A percentile compares a stretch with the other conserved stretches of the same genome.
These are phyloP conservation scores for Paracoccidioides lutzii DNA, from an alignment of 2,329 filamentous ascomycete species.

Conservation along the genomic window DNA sequence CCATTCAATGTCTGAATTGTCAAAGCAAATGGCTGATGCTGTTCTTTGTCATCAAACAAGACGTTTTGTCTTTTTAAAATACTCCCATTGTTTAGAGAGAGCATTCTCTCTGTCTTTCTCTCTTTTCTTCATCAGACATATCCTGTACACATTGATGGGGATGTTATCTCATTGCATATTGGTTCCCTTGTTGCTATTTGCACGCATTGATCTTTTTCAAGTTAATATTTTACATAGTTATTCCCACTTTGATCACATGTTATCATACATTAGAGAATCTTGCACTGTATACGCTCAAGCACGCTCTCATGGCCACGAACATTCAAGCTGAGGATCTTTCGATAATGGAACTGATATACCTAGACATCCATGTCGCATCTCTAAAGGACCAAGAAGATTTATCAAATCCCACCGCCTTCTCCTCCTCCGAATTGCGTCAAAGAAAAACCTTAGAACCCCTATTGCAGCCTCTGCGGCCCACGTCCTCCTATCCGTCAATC, in stretches of 20 bases:
- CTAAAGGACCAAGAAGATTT: background rate
- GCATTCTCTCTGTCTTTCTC: background rate
- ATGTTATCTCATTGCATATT: background rate
- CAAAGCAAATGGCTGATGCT: background rate
- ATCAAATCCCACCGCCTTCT: background rate
- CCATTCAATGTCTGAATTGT: background rate
- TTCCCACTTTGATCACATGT: background rate
- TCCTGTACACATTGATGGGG: background rate
- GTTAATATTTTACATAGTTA: background rate
- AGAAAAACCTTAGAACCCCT: too few relatives aligned
- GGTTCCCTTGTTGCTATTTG: background rate
- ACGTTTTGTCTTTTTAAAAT: background rate
- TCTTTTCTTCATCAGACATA: background rate
- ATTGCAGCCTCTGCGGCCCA: too few relatives aligned
- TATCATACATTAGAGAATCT: background rate
- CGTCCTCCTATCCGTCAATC: too few relatives aligned
- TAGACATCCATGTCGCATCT: background rate
- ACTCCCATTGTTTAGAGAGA: background rate
- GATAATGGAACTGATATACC: background rate
- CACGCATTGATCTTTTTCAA: background rate
- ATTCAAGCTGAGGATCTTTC: background rate
- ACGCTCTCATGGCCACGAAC: background rate
- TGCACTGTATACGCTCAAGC: background rate
- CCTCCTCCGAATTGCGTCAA: too few relatives aligned
- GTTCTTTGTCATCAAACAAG: background rate